Base-by-base conservation (phyloP, 306 rosid genomes). In the Cicer pinnatifidum region DNA sequence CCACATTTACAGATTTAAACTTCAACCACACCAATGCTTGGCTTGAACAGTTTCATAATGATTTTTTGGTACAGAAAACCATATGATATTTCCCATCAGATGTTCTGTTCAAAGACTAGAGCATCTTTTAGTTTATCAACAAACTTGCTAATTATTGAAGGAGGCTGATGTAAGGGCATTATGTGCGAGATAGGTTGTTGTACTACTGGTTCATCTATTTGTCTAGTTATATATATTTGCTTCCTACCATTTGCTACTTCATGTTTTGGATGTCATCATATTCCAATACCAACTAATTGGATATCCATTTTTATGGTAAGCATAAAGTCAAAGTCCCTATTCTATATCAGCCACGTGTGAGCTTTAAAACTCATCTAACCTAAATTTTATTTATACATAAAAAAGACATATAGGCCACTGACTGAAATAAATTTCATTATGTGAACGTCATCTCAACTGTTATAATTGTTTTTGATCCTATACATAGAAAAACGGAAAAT, bases 251-350 rank as follows among this genome's bases (percentile, higher is more conserved):
- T 78, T 63, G 38, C 23, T 20, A 76, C 37, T 72, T 61, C 11
- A 57, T 40, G 51, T 58, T 28, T 28, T 43, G 54, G 51, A 67
- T 72, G 77, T 20, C 62, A 62, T 75, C 68, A 78, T 64, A 16
- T 75, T 46, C 71, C 60, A 75, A 54, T 41, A 76, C 61, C 20
- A 16, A 44, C 3, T 45, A 62, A 78, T 51, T 70, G 20, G 58
- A 20, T 35, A 37, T 33, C 68, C 12, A 23, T 73, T 59, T 74
- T 33, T 73, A 41, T 63, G 56, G 60, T 37, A 47, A 47, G 33
- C 19, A 61, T 43, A 17, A 8, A 52, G 67, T 67, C 5, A 28
- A 28, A 28, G 4, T 28, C 35, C 35, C 35, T 28, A 28, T 28
- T 3, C 35, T 28, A 28, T 28, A 28, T 28, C 4, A 28, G 35